Evolutionary conservation across 441 rosid genomes (phyloP), one percentile per base, ranked within the genome.

Genomic region (Euphorbia schlechtendalii): DNA sequence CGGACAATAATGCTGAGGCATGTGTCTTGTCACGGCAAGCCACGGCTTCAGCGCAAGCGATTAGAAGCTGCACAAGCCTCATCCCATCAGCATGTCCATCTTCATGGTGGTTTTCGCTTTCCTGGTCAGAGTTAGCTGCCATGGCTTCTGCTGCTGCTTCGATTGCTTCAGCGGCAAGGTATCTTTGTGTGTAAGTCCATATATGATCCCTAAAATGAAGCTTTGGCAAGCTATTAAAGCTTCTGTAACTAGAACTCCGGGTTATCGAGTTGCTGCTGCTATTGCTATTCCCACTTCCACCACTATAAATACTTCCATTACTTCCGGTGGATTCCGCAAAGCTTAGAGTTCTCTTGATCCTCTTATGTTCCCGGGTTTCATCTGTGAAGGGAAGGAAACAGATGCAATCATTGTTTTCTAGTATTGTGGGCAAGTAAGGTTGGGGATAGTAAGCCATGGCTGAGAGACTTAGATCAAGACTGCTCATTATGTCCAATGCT

Each of bases 31-130:
- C 92, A 0, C 87, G 82, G 30, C 87, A 86, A 46, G 92, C 92
- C 32, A 86, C 87, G 2, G 87, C 92, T 63, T 86, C 87, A 0
- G 89, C 87, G 27, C 87, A 86, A n/a, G 84, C 73, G 9, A 86
- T 71, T 46, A 86, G 77, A 8, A 78, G 83, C 72, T 82, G 83
- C 48, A 86, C 78, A 12, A 80, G 79, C 63, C 77, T 75, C 83
- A 82, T 82, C 8, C 79, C 89, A 17, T 81, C 80, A 0, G 73
- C 66, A 6, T 65, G 72, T 3, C 74, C 73, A 20, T 78, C 81
- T 70, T 78, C 82, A 28, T n/a, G n/a, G n/a, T 74, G 64, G 14
- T 28, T 65, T 13, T 65, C 65, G 18, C 46, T 21, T 53, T 74
- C 76, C 32, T 24, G 5, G 9, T 69, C 74, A 0, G 71, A 30